Evolutionary conservation across 805 yeast species (phyloP), one percentile per base, ranked within the genome.

Genomic region (Suhomyces emberorum): DNA sequence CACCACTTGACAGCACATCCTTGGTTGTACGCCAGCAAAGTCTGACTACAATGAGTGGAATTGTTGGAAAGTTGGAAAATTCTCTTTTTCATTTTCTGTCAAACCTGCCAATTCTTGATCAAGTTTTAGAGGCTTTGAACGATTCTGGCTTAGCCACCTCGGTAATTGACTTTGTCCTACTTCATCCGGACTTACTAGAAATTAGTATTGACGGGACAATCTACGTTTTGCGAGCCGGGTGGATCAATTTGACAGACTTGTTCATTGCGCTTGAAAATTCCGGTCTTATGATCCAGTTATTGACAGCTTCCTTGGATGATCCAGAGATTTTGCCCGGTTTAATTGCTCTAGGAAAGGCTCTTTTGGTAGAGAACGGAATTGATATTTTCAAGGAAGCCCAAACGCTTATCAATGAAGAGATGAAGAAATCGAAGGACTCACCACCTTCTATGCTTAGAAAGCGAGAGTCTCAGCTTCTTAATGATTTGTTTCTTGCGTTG

Each of bases 311-410:
- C 10, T 47, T 57, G 36, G 50, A 46, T 16, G 55, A 57, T 35
- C 60, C 62, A 7, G 46, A 51, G 10, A 32, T 50, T 11, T 38
- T 51, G 25, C 59, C 59, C 3, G 61, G 62, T 3, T 27, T 54
- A 8, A 48, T 55, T 32, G 44, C 50, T 15, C 48, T 55, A 28
- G 52, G 50, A 4, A 46, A 37, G 23, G 51, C 52, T 5, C 34
- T 55, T 20, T 40, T 57, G 33, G 41, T 39, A 26, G 50, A 51
- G 33, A 43, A 44, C 33, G 54, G 49, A 3, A 36, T 52, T 24
- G 41, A 47, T 16, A 38, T 51, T n/a, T 46, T 46, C 27, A 18
- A 17, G 21, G 8, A 16, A 7, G 24, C 12, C 10, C 26, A 24
- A 17, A 20, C 4, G 30, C 10, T 17, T 18, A 20, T 20, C 10